A percentile compares a stretch with the other conserved stretches of the same genome.
Evolutionary conservation across 768 basidiomycete genomes (phyloP).

Genomic region (Lentinula edodes): DNA sequence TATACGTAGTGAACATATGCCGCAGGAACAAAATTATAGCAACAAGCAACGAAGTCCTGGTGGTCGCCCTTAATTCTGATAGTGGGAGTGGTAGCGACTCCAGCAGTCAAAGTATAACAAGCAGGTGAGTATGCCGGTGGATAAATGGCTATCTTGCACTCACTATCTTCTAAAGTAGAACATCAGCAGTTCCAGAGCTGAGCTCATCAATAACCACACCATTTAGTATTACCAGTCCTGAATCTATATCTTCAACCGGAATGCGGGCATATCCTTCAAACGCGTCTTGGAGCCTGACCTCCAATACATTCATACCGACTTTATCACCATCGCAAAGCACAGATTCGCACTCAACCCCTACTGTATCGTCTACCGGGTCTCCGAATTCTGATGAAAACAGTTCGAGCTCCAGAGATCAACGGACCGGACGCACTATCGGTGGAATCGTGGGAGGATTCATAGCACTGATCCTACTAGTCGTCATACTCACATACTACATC

Average conservation of each 20-base stretch:
- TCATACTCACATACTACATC: not conserved
- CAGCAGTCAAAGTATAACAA: not conserved
- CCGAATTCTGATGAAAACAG: not conserved
- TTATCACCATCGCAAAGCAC: too few species aligned
- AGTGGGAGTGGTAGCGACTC: not conserved
- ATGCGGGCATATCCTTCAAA: not conserved
- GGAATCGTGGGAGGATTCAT: not conserved
- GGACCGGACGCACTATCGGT: not conserved
- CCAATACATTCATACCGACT: not conserved
- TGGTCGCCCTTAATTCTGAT: not conserved
- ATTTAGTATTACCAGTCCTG: not conserved
- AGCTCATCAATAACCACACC: not conserved
- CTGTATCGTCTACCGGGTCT: not conserved
- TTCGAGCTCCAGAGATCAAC: not conserved
- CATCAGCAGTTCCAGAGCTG: not conserved
- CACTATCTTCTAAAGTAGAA: not conserved
- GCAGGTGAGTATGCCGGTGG: not conserved
- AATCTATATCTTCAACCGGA: not conserved
- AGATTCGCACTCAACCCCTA: not conserved
- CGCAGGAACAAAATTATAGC: not conserved
- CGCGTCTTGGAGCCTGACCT: not conserved
- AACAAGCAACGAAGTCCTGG: not conserved
- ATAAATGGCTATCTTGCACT: not conserved
- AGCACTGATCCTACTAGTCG: not conserved
- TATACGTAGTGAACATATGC: not conserved